A percentile compares a stretch with the other conserved stretches of the same genome.
phyloP scores from a whole-genome alignment of 176 grass and related monocot genomes.

The Oryza brachyantha region DNA sequence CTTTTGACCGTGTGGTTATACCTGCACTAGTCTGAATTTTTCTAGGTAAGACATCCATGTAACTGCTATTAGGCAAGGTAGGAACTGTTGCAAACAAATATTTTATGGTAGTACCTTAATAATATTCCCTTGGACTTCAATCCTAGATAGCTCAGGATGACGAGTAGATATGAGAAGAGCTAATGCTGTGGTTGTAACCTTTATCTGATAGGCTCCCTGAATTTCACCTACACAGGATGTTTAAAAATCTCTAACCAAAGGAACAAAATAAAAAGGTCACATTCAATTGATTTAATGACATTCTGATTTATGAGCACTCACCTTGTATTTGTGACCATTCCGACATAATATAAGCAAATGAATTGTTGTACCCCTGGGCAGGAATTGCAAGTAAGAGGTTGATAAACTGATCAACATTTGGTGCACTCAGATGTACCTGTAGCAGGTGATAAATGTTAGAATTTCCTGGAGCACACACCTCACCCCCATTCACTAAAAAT shows the following conservation, averaged over 20 bases:
- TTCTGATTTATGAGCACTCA: slow-evolving; percentile 18
- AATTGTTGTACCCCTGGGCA: slow-evolving; percentile 58
- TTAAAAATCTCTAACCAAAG: slow-evolving; percentile 10
- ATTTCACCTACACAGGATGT: slow-evolving; percentile 69
- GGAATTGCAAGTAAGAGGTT: slow-evolving; percentile 77
- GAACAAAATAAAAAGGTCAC: neutral
- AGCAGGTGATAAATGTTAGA: slow-evolving; percentile 13
- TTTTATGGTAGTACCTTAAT: slow-evolving; percentile 67
- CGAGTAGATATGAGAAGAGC: slow-evolving; percentile 73
- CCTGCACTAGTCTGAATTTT: slow-evolving; percentile 61
- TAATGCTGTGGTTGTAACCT: slow-evolving; percentile 88
- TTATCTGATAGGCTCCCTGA: slow-evolving; percentile 97
- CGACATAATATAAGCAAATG: slow-evolving; percentile 85
- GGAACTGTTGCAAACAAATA: slow-evolving; percentile 13
- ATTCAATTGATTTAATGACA: slow-evolving; percentile 12
- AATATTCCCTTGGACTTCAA: slow-evolving; percentile 90
- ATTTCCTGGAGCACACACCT: neutral
- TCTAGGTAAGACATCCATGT: slow-evolving; percentile 12
- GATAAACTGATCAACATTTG: slow-evolving; percentile 84
- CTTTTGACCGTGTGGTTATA: slow-evolving; percentile 88
- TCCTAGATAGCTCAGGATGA: slow-evolving; percentile 64
- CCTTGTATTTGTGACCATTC: slow-evolving; percentile 93
- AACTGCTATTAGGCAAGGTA: slow-evolving; percentile 15
- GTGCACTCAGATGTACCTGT: slow-evolving; percentile 95
- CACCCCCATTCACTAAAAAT: neutral